Evolutionary conservation across 768 basidiomycete genomes (phyloP), one percentile per base, ranked within the genome.

Genomic region (Rhizopogon vesiculosus): DNA sequence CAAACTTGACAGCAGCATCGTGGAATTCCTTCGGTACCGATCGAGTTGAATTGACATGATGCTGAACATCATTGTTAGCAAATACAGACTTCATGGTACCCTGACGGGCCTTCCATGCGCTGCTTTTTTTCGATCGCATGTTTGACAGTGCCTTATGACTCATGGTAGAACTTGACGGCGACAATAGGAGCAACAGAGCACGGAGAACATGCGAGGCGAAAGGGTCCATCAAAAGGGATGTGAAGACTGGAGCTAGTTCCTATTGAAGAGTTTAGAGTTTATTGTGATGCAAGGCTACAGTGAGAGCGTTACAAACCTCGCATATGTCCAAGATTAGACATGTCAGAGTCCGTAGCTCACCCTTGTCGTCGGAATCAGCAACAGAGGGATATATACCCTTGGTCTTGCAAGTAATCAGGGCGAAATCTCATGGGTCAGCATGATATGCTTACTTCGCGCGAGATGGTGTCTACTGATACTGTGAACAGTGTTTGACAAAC

Each of bases 171-270:
- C 82, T 64, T 29, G 76, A 71, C 0, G 91, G 89, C 13, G 83
- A 85, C n/a, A 97, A 76, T 42, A 97, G 76, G 5, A 87, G 66
- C 13, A 98, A 79, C 2, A 98, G 71, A 22, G 87, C 83, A 39
- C 95, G 87, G 45, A 96, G 60, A 42, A 94, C 91, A 61, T 98
- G 96, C 0, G 96, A 95, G 38, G 89, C 93, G 63, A 93, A 96
- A 33, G 89, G 86, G 62, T 96, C 86, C 74, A 87, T 84, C 41
- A 96, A 72, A 43, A 95, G 80, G 7, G 77, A 73, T 0, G 83
- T 69, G 35, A 95, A 74, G 3, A 71, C 68, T 0, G 87, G 84
- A 1, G 84, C 63, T 35, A 98, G 64, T 78, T 95, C 93, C 87
- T 93, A 55, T 3, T 39, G 12, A 44, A 45, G 7, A 31, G 51